These are phyloP conservation scores for Cladosporium halotolerans DNA, from an alignment of 2,329 filamentous ascomycete genomes.

Conservation along the genomic window DNA sequence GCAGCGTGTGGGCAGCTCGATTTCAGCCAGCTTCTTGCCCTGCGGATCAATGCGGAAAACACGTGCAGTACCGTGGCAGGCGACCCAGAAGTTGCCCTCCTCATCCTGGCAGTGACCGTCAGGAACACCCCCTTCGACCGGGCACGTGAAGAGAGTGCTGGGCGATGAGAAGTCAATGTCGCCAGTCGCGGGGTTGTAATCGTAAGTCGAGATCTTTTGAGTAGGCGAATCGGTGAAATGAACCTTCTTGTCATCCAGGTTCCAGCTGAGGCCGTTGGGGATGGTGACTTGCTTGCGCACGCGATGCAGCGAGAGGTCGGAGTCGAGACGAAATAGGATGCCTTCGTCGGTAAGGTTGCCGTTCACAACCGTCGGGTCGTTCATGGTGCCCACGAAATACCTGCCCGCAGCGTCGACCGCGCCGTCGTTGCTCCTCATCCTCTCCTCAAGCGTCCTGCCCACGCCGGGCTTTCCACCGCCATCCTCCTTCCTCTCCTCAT, in stretches of 20 bases:
- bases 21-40: constrained; percentile 66
- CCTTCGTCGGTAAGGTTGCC: constrained; percentile 43
- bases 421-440: constrained; percentile 72
- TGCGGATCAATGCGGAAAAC: constrained; percentile 67
- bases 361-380: constrained; percentile 54
- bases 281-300: constrained; percentile 63
- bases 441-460: constrained; percentile 32
- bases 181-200: constrained; percentile 62
- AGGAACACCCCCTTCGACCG: constrained; percentile 57
- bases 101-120: constrained; percentile 82
- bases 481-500: constrained; percentile 40
- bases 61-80: constrained; percentile 70
- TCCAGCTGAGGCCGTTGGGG: constrained; percentile 82
- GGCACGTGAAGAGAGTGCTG: constrained; percentile 66
- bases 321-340: constrained; percentile 65
- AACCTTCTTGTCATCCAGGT: constrained; percentile 62
- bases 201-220: constrained; percentile 64
- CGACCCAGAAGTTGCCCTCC: constrained; percentile 83
- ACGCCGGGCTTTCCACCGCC: constrained; percentile 25
- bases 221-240: constrained; percentile 77
- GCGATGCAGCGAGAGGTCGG: constrained; percentile 52
- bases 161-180: constrained; percentile 60
- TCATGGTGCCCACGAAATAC: constrained; percentile 85
- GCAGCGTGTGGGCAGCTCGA: constrained; percentile 69
- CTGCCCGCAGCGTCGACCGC: constrained; percentile 71